Evolutionary conservation across 192 early-diverging fungal species (phyloP).

Genomic region (Umbelopsis vinacea): DNA sequence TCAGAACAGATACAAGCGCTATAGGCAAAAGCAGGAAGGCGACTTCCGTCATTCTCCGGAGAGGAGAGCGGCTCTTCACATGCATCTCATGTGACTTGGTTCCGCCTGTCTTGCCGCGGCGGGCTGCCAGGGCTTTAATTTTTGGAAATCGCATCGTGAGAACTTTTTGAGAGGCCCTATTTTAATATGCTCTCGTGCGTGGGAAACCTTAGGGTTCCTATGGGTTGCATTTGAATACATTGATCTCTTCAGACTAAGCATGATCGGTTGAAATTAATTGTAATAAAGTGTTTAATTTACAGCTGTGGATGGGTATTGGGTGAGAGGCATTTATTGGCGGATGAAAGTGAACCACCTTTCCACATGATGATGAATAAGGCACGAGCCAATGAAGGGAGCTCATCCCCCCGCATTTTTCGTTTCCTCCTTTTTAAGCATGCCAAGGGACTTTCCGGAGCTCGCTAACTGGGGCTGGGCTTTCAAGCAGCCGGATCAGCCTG

Average conservation of each 20-base stretch:
- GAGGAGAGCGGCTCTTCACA: neutral
- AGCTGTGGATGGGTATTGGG: too few species aligned
- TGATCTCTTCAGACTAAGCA: too few species aligned
- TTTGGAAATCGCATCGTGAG: neutral
- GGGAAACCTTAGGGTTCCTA: neutral
- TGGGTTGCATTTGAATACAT: neutral
- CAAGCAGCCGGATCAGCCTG: conserved; percentile 6
- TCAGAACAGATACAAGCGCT: too few species aligned
- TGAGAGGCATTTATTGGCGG: too few species aligned
- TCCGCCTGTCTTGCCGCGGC: neutral
- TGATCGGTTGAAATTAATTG: too few species aligned
- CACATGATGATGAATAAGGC: conserved; percentile 25
- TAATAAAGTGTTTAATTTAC: too few species aligned
- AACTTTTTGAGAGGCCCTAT: conserved; percentile 5
- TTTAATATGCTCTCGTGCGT: neutral
- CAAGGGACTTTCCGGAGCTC: conserved; percentile 22
- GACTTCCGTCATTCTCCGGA: conserved; percentile 24
- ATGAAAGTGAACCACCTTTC: neutral
- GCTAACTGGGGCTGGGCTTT: neutral
- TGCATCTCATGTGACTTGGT: conserved; percentile 24
- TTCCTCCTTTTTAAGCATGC: conserved; percentile 13
- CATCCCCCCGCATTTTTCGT: conserved; percentile 11
- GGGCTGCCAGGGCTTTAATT: neutral
- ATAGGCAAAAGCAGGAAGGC: neutral
- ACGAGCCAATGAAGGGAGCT: conserved; percentile 11